Evolutionary conservation across 331 rosid species (phyloP), one percentile per base, ranked within the genome.

Genomic region (Acacia concinna): DNA sequence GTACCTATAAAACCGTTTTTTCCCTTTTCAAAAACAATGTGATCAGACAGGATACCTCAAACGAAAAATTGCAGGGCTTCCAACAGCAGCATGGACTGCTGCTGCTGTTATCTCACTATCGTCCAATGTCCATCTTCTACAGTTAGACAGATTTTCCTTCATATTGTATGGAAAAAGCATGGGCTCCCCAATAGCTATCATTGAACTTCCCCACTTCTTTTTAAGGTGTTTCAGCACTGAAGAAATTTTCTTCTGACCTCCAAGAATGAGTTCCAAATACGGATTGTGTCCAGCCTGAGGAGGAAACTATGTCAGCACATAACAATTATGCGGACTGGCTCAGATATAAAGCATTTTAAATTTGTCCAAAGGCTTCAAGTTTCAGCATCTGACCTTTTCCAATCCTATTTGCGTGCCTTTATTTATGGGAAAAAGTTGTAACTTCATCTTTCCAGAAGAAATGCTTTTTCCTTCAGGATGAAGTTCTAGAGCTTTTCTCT

Each of bases 391-490:
- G 65, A 95, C 99, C 96, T 91, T 91, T 85, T 88, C 96, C 79
- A 95, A 83, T 77, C 88, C 87, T 72, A 38, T 79, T 52, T 89
- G 89, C 57, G 89, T 93, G 76, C 25, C 83, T 84, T 84, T 93
- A 78, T 91, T 85, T 74, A 88, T 69, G 34, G 99, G 99, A 57
- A 91, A 95, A 83, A 93, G 97, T 78, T 91, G 96, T 59, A 95
- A 84, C 80, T 85, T 93, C 71, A 93, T 86, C 83, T 90, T 95
- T 86, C 86, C 65, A 78, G 74, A 74, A 63, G 97, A 86, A 84
- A 81, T 66, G 64, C 82, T 78, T 64, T 57, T 76, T 68, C 79
- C 81, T 41, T 76, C 78, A 52, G 79, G 84, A 81, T 78, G 62
- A 84, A 59, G 81, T 27, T 79, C 83, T 27, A 60, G 43, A 43